These are phyloP conservation scores for Mycena floridula DNA, from an alignment of 768 basidiomycete species.

Conservation along the genomic window DNA sequence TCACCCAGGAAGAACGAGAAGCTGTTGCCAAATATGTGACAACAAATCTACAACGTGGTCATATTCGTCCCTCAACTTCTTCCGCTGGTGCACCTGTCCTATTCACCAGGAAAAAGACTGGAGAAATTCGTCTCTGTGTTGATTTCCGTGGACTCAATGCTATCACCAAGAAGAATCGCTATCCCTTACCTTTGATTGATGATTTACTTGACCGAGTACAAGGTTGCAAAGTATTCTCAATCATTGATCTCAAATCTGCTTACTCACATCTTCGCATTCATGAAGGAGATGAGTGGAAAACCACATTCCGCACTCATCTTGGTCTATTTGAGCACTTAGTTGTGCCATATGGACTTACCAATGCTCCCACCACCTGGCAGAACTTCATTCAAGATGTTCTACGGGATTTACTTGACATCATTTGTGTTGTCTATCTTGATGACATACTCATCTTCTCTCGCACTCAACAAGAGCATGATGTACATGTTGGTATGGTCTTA, in stretches of 20 bases:
- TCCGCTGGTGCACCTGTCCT: constrained; percentile 16
- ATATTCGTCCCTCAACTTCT: constrained; percentile 18
- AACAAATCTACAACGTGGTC: constrained; percentile 20
- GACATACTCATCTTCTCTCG: constrained; percentile 26
- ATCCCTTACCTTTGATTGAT: constrained; percentile 24
- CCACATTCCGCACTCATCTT: constrained; percentile 21
- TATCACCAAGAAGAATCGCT: constrained; percentile 24
- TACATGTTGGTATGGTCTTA: constrained; percentile 13
- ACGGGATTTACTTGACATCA: constrained; percentile 15
- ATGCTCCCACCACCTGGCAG: constrained; percentile 22
- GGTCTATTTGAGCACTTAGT: constrained; percentile 22
- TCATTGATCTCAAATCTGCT: no score
- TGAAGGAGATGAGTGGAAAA: constrained; percentile 24
- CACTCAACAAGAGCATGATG: constrained; percentile 8
- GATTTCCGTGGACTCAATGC: constrained; percentile 12
- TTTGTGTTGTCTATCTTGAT: constrained; percentile 22
- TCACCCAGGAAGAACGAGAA: no score
- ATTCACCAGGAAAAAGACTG: constrained; percentile 18
- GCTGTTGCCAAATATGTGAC: no score
- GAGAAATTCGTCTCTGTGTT: constrained; percentile 17
- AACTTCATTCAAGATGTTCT: constrained; percentile 18
- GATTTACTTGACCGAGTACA: constrained; percentile 20
- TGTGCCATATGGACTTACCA: constrained; percentile 21
- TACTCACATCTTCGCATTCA: constrained; percentile 23
- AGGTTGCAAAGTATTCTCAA: constrained; percentile 9